Evolutionary conservation across 163 green algal species (phyloP).

Genomic region (Volvox carteri): DNA sequence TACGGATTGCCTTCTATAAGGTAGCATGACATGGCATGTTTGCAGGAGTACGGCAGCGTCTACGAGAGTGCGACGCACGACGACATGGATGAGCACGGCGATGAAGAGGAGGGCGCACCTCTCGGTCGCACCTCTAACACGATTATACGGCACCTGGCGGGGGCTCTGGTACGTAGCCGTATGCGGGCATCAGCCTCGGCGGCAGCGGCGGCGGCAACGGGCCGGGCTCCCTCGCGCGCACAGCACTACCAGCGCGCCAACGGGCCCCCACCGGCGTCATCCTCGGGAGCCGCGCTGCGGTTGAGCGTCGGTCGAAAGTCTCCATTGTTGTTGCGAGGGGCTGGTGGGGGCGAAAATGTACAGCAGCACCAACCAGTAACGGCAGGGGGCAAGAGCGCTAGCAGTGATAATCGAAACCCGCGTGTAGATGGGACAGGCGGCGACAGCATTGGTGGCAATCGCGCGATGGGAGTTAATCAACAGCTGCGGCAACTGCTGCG

Average conservation of each 20-base stretch:
- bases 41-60: constrained; percentile 58
- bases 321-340: not conserved
- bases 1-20: too few species aligned
- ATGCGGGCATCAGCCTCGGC: constrained; percentile 27
- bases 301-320: not conserved
- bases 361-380: not conserved
- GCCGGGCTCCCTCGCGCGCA: not conserved
- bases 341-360: not conserved
- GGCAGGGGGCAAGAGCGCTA: not conserved
- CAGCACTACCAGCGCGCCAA: not conserved
- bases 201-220: not conserved
- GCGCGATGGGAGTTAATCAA: not conserved
- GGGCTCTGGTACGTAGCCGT: constrained; percentile 39
- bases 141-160: constrained; percentile 49
- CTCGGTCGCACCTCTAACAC: constrained; percentile 40
- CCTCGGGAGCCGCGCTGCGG: not conserved
- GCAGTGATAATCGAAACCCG: too few species aligned
- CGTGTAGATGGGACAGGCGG: not conserved
- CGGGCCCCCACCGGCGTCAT: constrained; percentile 17
- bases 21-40: not conserved
- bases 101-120: constrained; percentile 29
- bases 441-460: not conserved
- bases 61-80: constrained; percentile 59
- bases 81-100: constrained; percentile 53
- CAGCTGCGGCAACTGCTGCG: constrained; percentile 6